phyloP scores from a whole-genome alignment of 768 basidiomycete genomes.

The Mycena rebaudengoi region DNA sequence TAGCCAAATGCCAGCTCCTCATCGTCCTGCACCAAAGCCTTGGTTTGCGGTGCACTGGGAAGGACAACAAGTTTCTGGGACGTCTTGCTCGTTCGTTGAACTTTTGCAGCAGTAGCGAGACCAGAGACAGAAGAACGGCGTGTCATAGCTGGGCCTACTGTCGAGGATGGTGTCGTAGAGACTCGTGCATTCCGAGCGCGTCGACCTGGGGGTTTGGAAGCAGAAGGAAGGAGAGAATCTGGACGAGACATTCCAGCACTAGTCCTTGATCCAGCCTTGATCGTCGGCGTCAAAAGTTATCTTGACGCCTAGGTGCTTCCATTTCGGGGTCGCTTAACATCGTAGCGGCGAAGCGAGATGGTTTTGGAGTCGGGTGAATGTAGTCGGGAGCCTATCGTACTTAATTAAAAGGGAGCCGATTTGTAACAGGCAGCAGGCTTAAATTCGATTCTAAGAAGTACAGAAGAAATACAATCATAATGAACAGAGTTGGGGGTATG shows the following conservation, averaged over 20 bases:
- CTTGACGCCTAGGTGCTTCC: too few relatives aligned
- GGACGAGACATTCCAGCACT: conserved; percentile 17
- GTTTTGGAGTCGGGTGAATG: too few relatives aligned
- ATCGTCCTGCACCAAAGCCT: conserved; percentile 57
- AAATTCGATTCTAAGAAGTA: conserved; percentile 20
- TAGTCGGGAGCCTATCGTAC: too few relatives aligned
- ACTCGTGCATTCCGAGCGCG: conserved; percentile 42
- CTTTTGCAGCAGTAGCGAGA: conserved; percentile 54
- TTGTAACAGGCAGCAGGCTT: too few relatives aligned
- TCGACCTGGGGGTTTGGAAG: conserved; percentile 37
- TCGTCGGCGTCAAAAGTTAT: too few relatives aligned
- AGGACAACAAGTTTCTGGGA: conserved; percentile 91
- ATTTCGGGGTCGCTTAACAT: too few relatives aligned
- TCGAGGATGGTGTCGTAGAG: conserved; percentile 27
- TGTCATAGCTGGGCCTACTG: conserved; percentile 18
- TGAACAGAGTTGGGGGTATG: conserved; percentile 26
- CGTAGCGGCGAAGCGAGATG: too few relatives aligned
- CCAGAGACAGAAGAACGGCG: conserved; percentile 52
- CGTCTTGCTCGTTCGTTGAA: conserved; percentile 87
- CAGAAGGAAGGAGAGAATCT: conserved; percentile 33
- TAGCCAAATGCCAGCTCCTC: conserved; percentile 67
- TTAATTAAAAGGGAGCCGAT: too few relatives aligned
- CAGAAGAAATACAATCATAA: conserved; percentile 25
- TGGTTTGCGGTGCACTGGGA: conserved; percentile 90
- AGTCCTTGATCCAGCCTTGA: not conserved